phyloP scores from a whole-genome alignment of 139 green algal species.

The Chlamydomonas sp. region DNA sequence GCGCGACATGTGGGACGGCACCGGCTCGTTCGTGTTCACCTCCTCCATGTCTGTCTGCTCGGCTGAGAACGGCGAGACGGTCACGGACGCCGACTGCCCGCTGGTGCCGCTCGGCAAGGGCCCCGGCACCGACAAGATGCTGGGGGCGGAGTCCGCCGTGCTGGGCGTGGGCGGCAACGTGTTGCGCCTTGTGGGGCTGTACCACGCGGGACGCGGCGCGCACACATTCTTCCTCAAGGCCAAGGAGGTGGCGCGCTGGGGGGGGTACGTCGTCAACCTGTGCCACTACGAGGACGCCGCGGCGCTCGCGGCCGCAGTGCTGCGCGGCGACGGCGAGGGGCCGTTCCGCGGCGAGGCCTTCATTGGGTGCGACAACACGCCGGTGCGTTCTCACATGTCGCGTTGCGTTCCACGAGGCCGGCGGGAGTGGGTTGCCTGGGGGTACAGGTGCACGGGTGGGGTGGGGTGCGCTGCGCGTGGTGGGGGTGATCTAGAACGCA shows the following conservation, averaged over 20 bases:
- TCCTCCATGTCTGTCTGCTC: conserved; percentile 72
- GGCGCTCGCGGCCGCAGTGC: conserved; percentile 42
- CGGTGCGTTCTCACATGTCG: conserved; percentile 62
- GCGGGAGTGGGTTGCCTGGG: not conserved
- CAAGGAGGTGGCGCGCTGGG: conserved; percentile 46
- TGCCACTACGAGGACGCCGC: conserved; percentile 99
- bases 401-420: too few relatives aligned
- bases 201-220: conserved; percentile 74
- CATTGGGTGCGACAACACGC: conserved; percentile 61
- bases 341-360: conserved; percentile 50
- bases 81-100: conserved; percentile 52
- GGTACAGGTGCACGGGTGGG: too few relatives aligned
- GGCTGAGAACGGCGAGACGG: conserved; percentile 52
- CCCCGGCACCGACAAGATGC: conserved; percentile 62
- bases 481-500: too few relatives aligned
- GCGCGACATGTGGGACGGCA: conserved; percentile 67
- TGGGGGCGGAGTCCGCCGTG: conserved; percentile 57
- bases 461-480: too few relatives aligned
- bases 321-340: conserved; percentile 22
- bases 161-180: conserved; percentile 77
- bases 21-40: conserved; percentile 86
- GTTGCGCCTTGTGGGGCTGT: conserved; percentile 88
- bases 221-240: conserved; percentile 88
- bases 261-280: conserved; percentile 85
- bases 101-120: conserved; percentile 44